Percentiles rank a stretch among this genome's conserved stretches.
Conservation (phyloP, 805 yeast genomes). For the Metschnikowia colocasiae region DNA sequence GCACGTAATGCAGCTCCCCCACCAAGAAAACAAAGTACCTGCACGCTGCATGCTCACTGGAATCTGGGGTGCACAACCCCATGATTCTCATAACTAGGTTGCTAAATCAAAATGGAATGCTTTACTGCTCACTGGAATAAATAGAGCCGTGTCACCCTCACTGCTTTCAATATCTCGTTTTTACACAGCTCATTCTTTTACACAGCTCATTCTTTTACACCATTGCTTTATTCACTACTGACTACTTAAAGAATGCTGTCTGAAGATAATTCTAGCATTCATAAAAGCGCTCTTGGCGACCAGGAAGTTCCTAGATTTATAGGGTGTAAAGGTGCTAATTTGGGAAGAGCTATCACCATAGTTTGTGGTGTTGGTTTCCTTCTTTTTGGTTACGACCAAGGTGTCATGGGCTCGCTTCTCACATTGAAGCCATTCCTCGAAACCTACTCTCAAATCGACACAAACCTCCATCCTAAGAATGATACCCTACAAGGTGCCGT, state of each 20-base stretch:
- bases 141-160: not conserved
- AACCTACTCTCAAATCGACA: constrained; percentile 19
- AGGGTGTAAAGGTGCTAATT: constrained; percentile 10
- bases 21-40: not conserved
- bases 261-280: not conserved
- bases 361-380: constrained; percentile 24
- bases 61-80: constrained; percentile 2
- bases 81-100: not conserved
- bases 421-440: constrained; percentile 20
- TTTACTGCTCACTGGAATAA: not conserved
- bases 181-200: not conserved
- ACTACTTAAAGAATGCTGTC: constrained; percentile 2
- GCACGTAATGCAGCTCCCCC: not conserved
- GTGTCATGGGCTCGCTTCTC: constrained; percentile 34
- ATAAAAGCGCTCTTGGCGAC: not conserved
- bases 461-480: constrained; percentile 9
- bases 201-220: not conserved
- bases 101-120: not conserved
- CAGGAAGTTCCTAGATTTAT: constrained; percentile 13
- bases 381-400: constrained; percentile 42
- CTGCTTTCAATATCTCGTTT: too few species aligned
- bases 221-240: not conserved
- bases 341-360: constrained; percentile 13
- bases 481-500: constrained; percentile 22
- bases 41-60: not conserved